Percentiles rank a stretch among this genome's conserved stretches.
Conservation (phyloP, 805 yeast species). For the Zygoascus tannicola region DNA sequence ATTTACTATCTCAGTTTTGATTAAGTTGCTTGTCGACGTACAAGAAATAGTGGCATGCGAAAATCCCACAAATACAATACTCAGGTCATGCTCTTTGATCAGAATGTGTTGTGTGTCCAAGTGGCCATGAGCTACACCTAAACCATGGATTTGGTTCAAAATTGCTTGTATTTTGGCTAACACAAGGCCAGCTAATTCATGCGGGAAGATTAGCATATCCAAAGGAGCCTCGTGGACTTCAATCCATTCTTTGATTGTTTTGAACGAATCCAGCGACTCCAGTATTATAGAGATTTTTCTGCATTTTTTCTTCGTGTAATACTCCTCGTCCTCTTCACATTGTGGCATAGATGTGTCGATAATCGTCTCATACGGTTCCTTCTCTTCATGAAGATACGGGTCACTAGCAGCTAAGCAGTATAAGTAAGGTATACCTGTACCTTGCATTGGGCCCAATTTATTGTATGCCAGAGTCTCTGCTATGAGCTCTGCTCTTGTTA, state of each 20-base stretch:
- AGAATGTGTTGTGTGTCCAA: background rate
- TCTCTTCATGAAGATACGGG: slow-evolving; percentile 7
- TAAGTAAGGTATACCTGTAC: slow-evolving; percentile 11
- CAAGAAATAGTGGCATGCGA: background rate
- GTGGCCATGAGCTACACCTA: slow-evolving; percentile 5
- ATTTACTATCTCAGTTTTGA: background rate
- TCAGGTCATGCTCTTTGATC: background rate
- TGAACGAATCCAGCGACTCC: slow-evolving; percentile 6
- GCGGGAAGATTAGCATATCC: background rate
- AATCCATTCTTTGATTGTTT: slow-evolving; percentile 9
- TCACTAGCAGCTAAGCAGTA: slow-evolving; percentile 10
- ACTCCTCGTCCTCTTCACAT: background rate
- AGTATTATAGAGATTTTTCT: slow-evolving; percentile 1
- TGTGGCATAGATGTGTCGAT: background rate
- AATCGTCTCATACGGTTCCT: background rate
- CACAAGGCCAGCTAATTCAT: background rate
- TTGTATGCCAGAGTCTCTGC: slow-evolving; percentile 5
- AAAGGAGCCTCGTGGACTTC: background rate
- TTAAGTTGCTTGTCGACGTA: background rate
- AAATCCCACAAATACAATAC: slow-evolving; percentile 2
- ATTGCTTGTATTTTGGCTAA: background rate
- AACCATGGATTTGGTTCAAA: background rate
- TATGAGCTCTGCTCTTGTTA: background rate
- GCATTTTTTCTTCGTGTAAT: background rate
- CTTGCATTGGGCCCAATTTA: slow-evolving; percentile 10